Percentiles rank a stretch among this genome's conserved stretches.
These are phyloP conservation scores for Tulasnella sp. DNA, from an alignment of 768 basidiomycete genomes.

Conservation along the genomic window DNA sequence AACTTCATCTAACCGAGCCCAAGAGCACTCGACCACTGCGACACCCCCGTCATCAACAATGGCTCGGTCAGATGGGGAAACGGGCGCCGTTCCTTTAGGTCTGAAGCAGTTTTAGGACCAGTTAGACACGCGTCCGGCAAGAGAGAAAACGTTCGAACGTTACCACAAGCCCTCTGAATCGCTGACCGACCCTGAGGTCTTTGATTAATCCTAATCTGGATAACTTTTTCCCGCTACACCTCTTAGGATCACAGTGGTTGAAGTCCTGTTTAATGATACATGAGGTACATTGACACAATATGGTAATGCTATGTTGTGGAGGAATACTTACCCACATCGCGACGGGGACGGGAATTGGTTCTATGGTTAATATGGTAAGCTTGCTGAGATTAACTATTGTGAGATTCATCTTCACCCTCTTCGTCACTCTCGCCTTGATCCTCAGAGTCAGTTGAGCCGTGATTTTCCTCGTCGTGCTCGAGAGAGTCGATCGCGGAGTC, in stretches of 20 bases:
- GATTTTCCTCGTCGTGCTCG: constrained; percentile 30
- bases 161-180: constrained; percentile 86
- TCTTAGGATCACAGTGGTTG: constrained; percentile 89
- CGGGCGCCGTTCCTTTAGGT: constrained; percentile 67
- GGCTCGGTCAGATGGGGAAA: constrained; percentile 77
- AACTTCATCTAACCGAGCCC: constrained; percentile 91
- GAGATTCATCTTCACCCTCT: neutral
- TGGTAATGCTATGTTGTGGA: neutral
- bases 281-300: neutral
- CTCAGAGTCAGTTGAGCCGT: constrained; percentile 25
- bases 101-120: constrained; percentile 29
- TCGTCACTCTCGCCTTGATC: constrained; percentile 14
- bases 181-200: constrained; percentile 68
- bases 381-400: neutral
- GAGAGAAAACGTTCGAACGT: constrained; percentile 48
- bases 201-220: constrained; percentile 73
- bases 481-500: constrained; percentile 41
- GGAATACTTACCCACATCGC: constrained; percentile 86
- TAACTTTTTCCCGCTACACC: constrained; percentile 83
- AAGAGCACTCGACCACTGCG: constrained; percentile 98
- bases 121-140: neutral
- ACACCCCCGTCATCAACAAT: constrained; percentile 63
- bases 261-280: constrained; percentile 65
- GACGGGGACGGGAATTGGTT: constrained; percentile 45
- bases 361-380: neutral